phyloP scores from a whole-genome alignment of 2,329 filamentous ascomycete species.

The Berkeleyomyces basicola region DNA sequence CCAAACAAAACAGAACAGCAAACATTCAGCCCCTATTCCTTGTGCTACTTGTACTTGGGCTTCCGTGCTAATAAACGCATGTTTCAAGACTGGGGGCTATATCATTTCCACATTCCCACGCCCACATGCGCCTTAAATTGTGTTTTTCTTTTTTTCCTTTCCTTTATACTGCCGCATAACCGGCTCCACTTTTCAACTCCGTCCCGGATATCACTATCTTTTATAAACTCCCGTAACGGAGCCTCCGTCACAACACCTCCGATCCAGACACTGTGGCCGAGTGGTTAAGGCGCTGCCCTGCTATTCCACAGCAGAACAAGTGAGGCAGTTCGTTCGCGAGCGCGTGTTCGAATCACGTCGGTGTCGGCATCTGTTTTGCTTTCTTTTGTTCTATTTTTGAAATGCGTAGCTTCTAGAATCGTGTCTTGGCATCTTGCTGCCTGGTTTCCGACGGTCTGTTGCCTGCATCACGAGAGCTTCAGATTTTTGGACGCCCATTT shows the following conservation, averaged over 20 bases:
- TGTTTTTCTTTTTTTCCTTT: too few relatives aligned
- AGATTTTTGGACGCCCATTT: neutral
- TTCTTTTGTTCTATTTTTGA: neutral
- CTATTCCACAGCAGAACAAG: neutral
- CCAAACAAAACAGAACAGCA: neutral
- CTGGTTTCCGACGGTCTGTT: too few relatives aligned
- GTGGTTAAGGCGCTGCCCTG: conserved; percentile 14
- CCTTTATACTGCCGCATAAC: too few relatives aligned
- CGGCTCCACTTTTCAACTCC: too few relatives aligned
- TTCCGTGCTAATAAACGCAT: neutral
- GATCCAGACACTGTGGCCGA: conserved; percentile 12
- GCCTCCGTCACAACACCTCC: neutral
- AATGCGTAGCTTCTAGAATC: neutral
- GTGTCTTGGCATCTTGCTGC: neutral
- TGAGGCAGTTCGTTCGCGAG: conserved; percentile 13
- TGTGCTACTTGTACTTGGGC: neutral
- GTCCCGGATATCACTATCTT: too few relatives aligned
- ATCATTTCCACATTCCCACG: neutral
- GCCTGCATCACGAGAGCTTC: too few relatives aligned
- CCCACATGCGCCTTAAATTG: neutral
- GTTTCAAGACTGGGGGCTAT: neutral
- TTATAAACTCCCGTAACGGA: neutral
- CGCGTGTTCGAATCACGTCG: conserved; percentile 15
- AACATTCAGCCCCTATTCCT: neutral
- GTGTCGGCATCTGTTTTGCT: conserved; percentile 10